Evolutionary conservation across 495 filamentous ascomycete species (phyloP), one percentile per base, ranked within the genome.

Genomic region (Penicillium parvum): DNA sequence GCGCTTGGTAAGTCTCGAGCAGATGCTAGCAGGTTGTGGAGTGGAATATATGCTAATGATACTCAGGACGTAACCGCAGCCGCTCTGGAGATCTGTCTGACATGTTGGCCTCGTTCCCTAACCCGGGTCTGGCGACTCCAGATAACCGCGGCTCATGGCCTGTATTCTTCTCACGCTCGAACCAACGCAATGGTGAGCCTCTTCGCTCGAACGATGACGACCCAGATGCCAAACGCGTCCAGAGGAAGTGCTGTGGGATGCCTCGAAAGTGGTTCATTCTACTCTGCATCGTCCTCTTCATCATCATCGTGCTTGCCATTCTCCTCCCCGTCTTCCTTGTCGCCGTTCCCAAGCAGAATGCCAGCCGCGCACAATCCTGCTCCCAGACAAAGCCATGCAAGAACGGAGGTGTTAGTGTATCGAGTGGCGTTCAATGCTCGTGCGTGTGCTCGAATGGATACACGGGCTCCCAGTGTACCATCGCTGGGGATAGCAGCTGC

Each of bases 91-190:
- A 90, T 51, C 72, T 98, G 30, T 90, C 88, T 11, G 90, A 95
- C 55, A 96, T 96, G 58, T 74, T 98, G 5, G 85, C 86, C 9
- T 86, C 89, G 10, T 98, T 98, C 45, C 92, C 92, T 9, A 85
- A 90, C 8, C 90, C 92, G 4, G 80, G 77, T 4, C 71, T 81
- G 5, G 72, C 73, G 6, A 81, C 75, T 5, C 79, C 78, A 14
- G 74, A 60, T 16, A 56, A 45, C 30, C 64, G 52, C 20, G 52
- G 58, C 10, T 68, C 68, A 19, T 74, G 71, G 71, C 66, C 69
- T 0, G 34, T 66, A 1, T 66, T 68, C 51, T 69, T 69, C 43
- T 46, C 56, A 14, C 53, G 58, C 17, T 68, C 67, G 3, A 63
- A 56, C 25, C 52, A 66, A 12, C 61, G 65, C 32, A 63, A 70